Evolutionary conservation across 495 filamentous ascomycete genomes (phyloP), one percentile per base, ranked within the genome.

Genomic region (Xylona heveae): DNA sequence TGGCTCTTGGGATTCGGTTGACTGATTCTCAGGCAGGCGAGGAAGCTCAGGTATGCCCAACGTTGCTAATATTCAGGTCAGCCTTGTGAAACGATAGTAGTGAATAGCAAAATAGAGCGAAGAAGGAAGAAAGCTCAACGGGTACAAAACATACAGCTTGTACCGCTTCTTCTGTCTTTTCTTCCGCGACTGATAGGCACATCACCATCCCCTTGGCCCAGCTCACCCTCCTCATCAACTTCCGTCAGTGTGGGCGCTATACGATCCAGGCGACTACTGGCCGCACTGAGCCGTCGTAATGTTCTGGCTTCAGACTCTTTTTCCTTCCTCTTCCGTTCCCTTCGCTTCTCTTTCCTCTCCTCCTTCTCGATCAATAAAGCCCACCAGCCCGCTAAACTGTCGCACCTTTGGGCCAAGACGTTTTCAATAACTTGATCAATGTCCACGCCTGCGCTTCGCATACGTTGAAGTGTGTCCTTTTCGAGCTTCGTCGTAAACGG

Each of bases 301-400:
- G 64, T 78, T 50, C 83, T 74, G 26, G 71, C 73, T 43, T 91
- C 85, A 10, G 61, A 63, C 39, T 92, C 83, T 33, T 66, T 68
- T 47, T 94, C 84, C 44, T 64, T 80, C 21, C 90, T 71, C 45
- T 81, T 93, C 28, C 71, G 66, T 40, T 95, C 83, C 40, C 78
- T 62, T 38, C 83, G 71, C 35, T 58, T 62, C 38, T 82, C 76
- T 49, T 95, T 97, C 3, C 83, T 68, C 49, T 90, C 77, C 46
- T 97, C 88, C 49, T 95, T 95, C 46, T 95, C 88, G 31, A 95
- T 76, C 36, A 95, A 52, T 16, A 97, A 53, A 12, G 80, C 78
- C 88, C 88, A 97, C 88, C 88, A 97, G 6, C 88, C 88, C 29
- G 83, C 83, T 23, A 97, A 55, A 6, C 67, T 62, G 49, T 97